Percentiles rank a stretch among this genome's conserved stretches.
phyloP scores from a whole-genome alignment of 495 filamentous ascomycete genomes.

The Cercophora newfieldiana region DNA sequence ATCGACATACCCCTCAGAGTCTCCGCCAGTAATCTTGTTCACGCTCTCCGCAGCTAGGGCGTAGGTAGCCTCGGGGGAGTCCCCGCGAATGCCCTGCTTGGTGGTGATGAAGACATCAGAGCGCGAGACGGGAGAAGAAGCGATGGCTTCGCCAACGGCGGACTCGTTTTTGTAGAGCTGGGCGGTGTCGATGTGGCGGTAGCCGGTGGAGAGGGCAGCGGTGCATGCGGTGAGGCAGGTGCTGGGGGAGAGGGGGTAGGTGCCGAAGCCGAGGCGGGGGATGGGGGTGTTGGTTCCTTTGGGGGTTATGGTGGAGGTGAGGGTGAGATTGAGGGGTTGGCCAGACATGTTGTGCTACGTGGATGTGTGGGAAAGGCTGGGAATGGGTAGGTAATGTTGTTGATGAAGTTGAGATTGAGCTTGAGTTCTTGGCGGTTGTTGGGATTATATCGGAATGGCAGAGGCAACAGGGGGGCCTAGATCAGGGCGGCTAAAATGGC shows the following conservation, averaged over 20 bases:
- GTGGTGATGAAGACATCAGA: conserved; percentile 67
- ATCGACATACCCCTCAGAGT: conserved; percentile 11
- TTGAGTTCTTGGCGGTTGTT: too few relatives aligned
- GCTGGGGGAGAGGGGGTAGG: background rate
- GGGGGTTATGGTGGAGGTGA: background rate
- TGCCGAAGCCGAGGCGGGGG: conserved; percentile 16
- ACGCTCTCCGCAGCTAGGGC: conserved; percentile 5
- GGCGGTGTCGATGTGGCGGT: conserved; percentile 74
- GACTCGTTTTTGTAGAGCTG: conserved; percentile 67
- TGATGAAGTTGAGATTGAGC: too few relatives aligned
- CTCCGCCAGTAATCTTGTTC: background rate
- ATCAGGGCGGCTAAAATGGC: too few relatives aligned
- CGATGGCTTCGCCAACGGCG: conserved; percentile 60
- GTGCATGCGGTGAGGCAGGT: conserved; percentile 2
- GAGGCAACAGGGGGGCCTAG: too few relatives aligned
- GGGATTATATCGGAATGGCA: too few relatives aligned
- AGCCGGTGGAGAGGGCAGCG: conserved; percentile 50
- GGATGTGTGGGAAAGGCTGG: too few relatives aligned
- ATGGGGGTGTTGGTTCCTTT: background rate
- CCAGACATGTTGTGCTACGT: too few relatives aligned
- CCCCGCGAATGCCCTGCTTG: conserved; percentile 43
- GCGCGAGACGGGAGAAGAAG: conserved; percentile 57
- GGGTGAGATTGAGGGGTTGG: too few relatives aligned
- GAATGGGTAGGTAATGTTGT: too few relatives aligned
- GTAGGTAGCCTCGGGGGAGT: conserved; percentile 6